A percentile compares a stretch with the other conserved stretches of the same genome.
These are phyloP conservation scores for Mortierella sp. DNA, from an alignment of 371 early-diverging fungal genomes.

Conservation along the genomic window DNA sequence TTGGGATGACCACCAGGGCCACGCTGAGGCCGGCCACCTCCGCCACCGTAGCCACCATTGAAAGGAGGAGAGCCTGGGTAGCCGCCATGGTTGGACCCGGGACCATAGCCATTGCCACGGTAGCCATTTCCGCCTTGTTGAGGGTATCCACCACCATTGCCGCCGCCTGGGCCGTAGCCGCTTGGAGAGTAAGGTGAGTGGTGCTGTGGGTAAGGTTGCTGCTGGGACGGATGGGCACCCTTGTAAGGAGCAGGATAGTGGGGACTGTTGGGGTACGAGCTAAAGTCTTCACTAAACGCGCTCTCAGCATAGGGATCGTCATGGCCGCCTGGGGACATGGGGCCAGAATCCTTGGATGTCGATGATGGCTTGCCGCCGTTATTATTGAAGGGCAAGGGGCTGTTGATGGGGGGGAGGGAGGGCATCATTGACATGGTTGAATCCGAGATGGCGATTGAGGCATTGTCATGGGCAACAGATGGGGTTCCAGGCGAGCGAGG, in stretches of 20 bases:
- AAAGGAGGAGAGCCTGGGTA: not conserved
- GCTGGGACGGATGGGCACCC: conserved; percentile 2
- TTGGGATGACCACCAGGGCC: not conserved
- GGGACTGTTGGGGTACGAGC: conserved; percentile 16
- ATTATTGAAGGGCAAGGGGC: conserved; percentile 29
- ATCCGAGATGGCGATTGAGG: conserved; percentile 48
- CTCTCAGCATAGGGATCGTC: conserved; percentile 46
- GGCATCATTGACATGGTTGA: conserved; percentile 56
- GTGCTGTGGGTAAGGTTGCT: not conserved
- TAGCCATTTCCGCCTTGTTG: conserved; percentile 21
- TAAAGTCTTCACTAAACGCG: conserved; percentile 35
- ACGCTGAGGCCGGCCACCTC: not conserved
- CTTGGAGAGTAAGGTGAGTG: conserved; percentile 12
- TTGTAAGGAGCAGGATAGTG: conserved; percentile 8
- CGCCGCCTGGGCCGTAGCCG: conserved; percentile 1
- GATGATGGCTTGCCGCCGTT: not conserved
- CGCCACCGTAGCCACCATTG: conserved; percentile 14
- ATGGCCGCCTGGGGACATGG: conserved; percentile 13
- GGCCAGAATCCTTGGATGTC: conserved; percentile 17
- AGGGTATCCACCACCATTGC: conserved; percentile 11
- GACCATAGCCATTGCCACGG: conserved; percentile 18
- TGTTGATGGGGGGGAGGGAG: conserved; percentile 24
- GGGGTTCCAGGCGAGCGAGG: conserved; percentile 21
- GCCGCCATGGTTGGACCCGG: conserved; percentile 20
- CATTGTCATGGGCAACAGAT: conserved; percentile 29